These are phyloP conservation scores for Saccharomyces uvarum DNA, from an alignment of 1,139 yeast species.

Conservation along the genomic window DNA sequence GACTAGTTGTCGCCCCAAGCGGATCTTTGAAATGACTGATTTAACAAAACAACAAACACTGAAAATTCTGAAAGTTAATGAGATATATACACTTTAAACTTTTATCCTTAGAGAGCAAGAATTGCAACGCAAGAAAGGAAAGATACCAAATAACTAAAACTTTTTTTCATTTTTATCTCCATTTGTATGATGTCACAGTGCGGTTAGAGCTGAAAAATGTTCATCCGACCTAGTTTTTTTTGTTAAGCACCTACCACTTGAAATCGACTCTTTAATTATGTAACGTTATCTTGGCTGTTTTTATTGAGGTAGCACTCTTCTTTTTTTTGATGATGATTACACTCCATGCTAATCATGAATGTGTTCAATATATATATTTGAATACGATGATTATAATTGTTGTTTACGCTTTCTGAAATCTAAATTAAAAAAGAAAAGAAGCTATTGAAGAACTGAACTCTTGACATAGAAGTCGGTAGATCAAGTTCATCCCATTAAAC, in stretches of 20 bases:
- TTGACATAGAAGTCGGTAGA: background rate
- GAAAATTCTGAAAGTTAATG: conserved; percentile 28
- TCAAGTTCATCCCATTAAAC: background rate
- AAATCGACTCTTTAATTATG: background rate
- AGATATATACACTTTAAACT: background rate
- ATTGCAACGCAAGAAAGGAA: background rate
- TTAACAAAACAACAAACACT: conserved; percentile 32
- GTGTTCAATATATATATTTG: background rate
- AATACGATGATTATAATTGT: background rate
- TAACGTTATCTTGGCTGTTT: background rate
- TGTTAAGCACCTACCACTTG: background rate
- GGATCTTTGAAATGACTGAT: conserved; percentile 32
- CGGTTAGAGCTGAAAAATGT: background rate
- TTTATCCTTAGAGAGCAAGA: background rate
- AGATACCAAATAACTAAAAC: background rate
- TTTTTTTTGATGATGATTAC: conserved; percentile 2
- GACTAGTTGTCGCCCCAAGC: conserved; percentile 35
- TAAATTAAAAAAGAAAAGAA: background rate
- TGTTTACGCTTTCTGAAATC: background rate
- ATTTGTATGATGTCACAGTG: background rate
- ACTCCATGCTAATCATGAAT: conserved; percentile 7
- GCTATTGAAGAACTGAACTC: background rate
- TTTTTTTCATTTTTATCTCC: background rate
- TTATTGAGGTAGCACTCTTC: background rate
- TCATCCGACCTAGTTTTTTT: background rate